Percentiles rank a stretch among this genome's conserved stretches.
Evolutionary conservation across 257 asterid genomes (phyloP).

Genomic region (Eustoma russellianum): DNA sequence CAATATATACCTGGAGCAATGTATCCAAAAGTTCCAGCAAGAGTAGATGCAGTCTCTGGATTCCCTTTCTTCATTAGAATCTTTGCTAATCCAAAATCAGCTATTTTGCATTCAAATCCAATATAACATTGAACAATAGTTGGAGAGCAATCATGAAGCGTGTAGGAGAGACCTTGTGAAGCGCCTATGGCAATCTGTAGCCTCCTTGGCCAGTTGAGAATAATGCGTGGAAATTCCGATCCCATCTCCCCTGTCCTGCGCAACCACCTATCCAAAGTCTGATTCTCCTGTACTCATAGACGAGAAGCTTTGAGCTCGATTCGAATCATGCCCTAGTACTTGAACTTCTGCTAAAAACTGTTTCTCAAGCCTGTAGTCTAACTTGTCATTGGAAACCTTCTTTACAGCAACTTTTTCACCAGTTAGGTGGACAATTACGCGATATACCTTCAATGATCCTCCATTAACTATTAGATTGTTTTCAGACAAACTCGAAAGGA

Average conservation of each 20-base stretch:
- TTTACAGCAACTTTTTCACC: conserved; percentile 32
- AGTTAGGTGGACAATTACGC: conserved; percentile 18
- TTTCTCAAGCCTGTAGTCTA: conserved; percentile 32
- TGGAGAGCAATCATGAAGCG: conserved; percentile 54
- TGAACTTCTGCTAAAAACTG: conserved; percentile 50
- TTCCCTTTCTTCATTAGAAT: conserved; percentile 28
- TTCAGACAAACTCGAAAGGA: conserved; percentile 34
- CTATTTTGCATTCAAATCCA: conserved; percentile 42
- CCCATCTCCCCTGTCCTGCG: conserved; percentile 19
- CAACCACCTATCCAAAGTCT: conserved; percentile 49
- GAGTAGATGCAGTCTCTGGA: conserved; percentile 37
- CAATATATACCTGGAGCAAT: conserved; percentile 43
- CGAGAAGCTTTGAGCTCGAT: conserved; percentile 35
- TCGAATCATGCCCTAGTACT: conserved; percentile 41
- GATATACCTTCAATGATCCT: conserved; percentile 47
- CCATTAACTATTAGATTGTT: conserved; percentile 40
- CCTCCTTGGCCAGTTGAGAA: conserved; percentile 46
- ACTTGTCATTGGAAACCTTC: conserved; percentile 30
- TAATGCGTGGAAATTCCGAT: background rate
- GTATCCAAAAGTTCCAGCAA: conserved; percentile 55
- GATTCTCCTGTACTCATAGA: conserved; percentile 41
- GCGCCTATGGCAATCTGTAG: conserved; percentile 42
- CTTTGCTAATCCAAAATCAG: conserved; percentile 56
- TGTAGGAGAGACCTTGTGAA: conserved; percentile 47
- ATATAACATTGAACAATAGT: conserved; percentile 46